phyloP scores from a whole-genome alignment of 768 basidiomycete species.

The Panaeolus cyanescens region DNA sequence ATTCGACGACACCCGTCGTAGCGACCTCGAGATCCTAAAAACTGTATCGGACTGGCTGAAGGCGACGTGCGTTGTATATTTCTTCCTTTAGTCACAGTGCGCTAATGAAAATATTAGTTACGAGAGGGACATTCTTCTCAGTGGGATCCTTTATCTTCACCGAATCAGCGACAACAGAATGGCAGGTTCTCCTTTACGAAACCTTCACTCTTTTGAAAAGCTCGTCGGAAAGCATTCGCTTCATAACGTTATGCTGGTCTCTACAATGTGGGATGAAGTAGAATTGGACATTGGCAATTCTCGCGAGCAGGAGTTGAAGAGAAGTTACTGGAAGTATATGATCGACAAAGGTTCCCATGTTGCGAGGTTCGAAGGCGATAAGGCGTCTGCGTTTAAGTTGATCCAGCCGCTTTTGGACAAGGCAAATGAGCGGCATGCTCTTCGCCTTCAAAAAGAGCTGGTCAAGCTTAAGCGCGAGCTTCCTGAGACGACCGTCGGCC shows the following conservation, averaged over 20 bases:
- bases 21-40: constrained; percentile 20
- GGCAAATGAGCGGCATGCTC: constrained; percentile 8
- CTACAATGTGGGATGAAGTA: constrained; percentile 47
- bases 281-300: not conserved
- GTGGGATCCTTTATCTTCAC: constrained; percentile 32
- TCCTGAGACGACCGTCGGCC: constrained; percentile 24
- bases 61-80: constrained; percentile 13
- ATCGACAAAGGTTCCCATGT: constrained; percentile 9
- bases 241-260: constrained; percentile 48
- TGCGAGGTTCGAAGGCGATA: constrained; percentile 10
- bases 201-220: constrained; percentile 49
- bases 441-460: constrained; percentile 25
- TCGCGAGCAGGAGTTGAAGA: constrained; percentile 6
- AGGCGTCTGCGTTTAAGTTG: constrained; percentile 20
- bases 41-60: constrained; percentile 23
- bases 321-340: constrained; percentile 16
- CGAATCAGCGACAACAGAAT: constrained; percentile 39
- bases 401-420: constrained; percentile 17
- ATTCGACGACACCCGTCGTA: constrained; percentile 22
- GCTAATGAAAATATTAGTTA: constrained; percentile 18
- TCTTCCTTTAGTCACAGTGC: not conserved
- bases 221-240: constrained; percentile 47
- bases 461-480: constrained; percentile 21
- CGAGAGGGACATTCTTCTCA: constrained; percentile 23
- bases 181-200: constrained; percentile 43